Evolutionary conservation across 345 rosid genomes (phyloP), one percentile per base, ranked within the genome.

Genomic region (Salix udensis): DNA sequence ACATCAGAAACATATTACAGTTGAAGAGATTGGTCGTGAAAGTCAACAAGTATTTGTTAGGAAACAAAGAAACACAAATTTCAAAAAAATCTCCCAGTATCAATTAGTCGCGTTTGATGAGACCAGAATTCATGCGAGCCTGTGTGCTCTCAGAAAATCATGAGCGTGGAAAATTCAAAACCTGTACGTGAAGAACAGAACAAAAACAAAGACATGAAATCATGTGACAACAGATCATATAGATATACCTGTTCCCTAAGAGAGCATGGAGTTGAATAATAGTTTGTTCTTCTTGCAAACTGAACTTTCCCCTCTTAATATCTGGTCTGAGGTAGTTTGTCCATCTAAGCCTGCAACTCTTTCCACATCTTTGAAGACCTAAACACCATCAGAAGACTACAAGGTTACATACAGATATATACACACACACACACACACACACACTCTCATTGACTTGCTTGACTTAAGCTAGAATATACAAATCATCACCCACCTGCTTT

Each of bases 201-300:
- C 0, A 13, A 3, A 12, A 39, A 7, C 40, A 58, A 53, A 6
- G 21, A 19, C 60, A 19, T 52, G 6, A 50, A 67, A 53, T 11
- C 46, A 40, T 10, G 14, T 44, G 53, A 5, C 4, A 44, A 4
- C 18, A 37, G 36, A 19, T 24, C 26, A 24, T 31, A 16, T 36
- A 23, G 37, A 23, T 70, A 3, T 5, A 91, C 98, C 98, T 92
- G 89, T 94, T 94, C 55, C 97, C 98, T 18, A 94, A 86, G 52
- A 94, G 96, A 55, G 98, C 98, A 72, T 94, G 98, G 66, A 94
- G 98, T 86, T 94, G 98, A 76, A 94, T 92, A 79, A 94, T 94
- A 78, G 97, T 92, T 81, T 94, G 94, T 44, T 94, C 98, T 85
- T 94, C 98, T 83, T 94, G 98, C 48, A 84, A 74, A 75, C 90